Base-by-base conservation (phyloP, 345 rosid genomes). In the Salix suchowensis region DNA sequence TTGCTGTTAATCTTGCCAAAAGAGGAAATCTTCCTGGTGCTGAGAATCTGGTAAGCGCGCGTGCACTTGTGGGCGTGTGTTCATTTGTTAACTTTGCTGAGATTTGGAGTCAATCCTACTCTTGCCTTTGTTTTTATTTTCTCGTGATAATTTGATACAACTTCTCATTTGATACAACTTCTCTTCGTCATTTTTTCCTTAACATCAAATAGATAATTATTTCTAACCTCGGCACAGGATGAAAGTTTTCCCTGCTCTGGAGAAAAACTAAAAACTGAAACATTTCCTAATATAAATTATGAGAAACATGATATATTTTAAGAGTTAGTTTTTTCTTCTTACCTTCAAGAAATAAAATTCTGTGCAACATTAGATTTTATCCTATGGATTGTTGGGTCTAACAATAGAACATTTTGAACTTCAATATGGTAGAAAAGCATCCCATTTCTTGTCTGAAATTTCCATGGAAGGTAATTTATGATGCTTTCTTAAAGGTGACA, bases 21-120 rank as follows among this genome's bases (percentile, higher is more conserved):
- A 89, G 98, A 85, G 98, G 98, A 87, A 94, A 92, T 82, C 98
- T 94, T 73, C 98, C 98, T 84, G 98, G 98, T 79, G 98, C 97
- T 48, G 98, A 94, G 82, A 91, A 92, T 85, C 89, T 94, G 90
- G 98, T 94, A 87, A 84, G 30, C 0, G 44, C 13, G 0, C 4
- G 6, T 4, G 37, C 37, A 34, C 37, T 34, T 23, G 30, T 30
- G 9, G 7, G 6, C 3, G 6, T 34, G n/a, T 36, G 19, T 66
- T 30, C 69, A 30, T 21, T 66, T 30, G 69, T 36, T 66, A 30
- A 34, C 40, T 66, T 36, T 66, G 46, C 40, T 5, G 28, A 9
- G 26, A 2, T 1, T 58, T 58, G 28, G 28, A 9, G 5, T 58
- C 12, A 10, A 58, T 58, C 28, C 5, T 66, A 6, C 44, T 19